Base-by-base conservation (phyloP, 139 green algal species). In the Chlamydomonas schloesseri region DNA sequence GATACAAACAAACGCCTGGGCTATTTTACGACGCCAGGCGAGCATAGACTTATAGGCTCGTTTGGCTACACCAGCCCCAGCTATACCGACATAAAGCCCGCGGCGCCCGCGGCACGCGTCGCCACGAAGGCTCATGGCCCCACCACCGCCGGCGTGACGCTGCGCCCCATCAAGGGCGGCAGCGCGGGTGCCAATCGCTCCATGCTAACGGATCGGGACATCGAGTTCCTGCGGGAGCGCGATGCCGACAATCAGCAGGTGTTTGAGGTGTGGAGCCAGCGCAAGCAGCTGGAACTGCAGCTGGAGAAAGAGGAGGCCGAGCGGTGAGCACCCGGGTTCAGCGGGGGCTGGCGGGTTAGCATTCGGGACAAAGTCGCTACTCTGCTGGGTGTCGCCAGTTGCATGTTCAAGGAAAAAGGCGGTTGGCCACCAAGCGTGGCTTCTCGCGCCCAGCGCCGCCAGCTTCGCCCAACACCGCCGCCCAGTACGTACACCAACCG, bases 251-350 rank as follows among this genome's bases (percentile, higher is more conserved):
- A 78, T 34, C n/a, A 69, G 68, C 31, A 55, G 17, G 81, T 87
- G 23, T 87, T 47, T 28, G 81, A 87, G 1, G 69, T 87, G 33
- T 87, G 81, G 81, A 78, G 53, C 69, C 81, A 87, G 69, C 81
- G 81, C 24, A 87, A 87, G 81, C 34, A 58, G 2, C 17, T 87
- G 69, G 81, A 87, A 34, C 55, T 33, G 55, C 50, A 79, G 34
- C 4, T 87, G 55, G 34, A 79, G 28, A 31, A 34, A 6, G 81
- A 87, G 34, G 81, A 87, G 55, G 53, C n/a, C 2, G 81, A 79
- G 0, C 21, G 69, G 81, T 87, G 42, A 29, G 80, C 9, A 24
- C n/a, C n/a, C n/a, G n/a, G n/a, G n/a, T n/a, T n/a, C n/a, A n/a
- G n/a, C n/a, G n/a, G n/a, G n/a, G n/a, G n/a, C n/a, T n/a, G n/a